Conservation (phyloP, 179 eudicot species). For the Gypsophila paniculata region DNA sequence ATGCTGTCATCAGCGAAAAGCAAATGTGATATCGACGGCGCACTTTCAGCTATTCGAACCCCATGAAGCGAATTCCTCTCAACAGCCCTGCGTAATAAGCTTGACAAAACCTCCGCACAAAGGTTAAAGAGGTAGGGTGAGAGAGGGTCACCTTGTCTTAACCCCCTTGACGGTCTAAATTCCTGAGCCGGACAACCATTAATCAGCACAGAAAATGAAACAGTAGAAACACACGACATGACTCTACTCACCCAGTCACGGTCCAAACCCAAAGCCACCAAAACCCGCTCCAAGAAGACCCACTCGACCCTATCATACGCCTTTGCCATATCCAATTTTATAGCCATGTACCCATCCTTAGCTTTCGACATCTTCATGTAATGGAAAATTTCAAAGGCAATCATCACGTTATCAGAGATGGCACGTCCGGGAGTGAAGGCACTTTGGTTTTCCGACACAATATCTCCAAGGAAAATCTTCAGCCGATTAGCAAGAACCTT, state of each 20-base stretch:
- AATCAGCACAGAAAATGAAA: neutral
- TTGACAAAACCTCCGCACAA: neutral
- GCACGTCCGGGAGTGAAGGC: neutral
- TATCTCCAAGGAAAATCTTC: neutral
- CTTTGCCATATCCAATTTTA: too few species aligned
- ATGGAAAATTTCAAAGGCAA: neutral
- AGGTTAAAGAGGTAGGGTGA: neutral
- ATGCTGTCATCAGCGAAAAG: neutral
- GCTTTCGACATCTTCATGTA: neutral
- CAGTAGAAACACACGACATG: neutral
- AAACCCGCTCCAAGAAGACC: neutral
- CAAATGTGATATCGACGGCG: neutral
- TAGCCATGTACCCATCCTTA: neutral
- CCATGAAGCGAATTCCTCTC: neutral
- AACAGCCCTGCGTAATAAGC: neutral
- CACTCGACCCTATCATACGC: neutral
- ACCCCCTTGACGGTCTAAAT: neutral
- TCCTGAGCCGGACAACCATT: neutral
- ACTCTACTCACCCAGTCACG: neutral
- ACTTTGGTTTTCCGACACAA: neutral
- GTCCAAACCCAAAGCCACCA: neutral
- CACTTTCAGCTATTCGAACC: neutral
- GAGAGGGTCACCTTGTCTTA: conserved; percentile 4
- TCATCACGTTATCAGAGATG: neutral
- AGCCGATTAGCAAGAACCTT: neutral